Conservation (phyloP, 768 basidiomycete genomes). For the Hemileccinum impolitum region DNA sequence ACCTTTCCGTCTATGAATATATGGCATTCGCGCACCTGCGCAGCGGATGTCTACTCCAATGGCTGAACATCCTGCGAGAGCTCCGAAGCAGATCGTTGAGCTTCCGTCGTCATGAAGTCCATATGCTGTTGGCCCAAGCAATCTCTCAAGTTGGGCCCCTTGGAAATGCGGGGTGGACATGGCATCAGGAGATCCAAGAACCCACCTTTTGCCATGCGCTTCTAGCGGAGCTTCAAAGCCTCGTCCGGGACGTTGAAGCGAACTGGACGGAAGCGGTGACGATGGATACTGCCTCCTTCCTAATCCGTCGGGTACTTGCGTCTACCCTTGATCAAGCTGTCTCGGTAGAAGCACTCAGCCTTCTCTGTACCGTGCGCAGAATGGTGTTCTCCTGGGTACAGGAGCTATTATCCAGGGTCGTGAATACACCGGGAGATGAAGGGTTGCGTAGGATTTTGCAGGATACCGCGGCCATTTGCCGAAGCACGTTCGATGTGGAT, state of each 20-base stretch:
- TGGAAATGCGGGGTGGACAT: slow-evolving; percentile 14
- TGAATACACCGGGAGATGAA: neutral
- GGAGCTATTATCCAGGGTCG: slow-evolving; percentile 26
- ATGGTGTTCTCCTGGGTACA: slow-evolving; percentile 35
- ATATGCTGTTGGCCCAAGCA: too few species aligned
- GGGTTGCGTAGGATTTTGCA: slow-evolving; percentile 7
- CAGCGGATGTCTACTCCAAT: slow-evolving; percentile 23
- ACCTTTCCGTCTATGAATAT: slow-evolving; percentile 43
- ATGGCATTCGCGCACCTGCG: slow-evolving; percentile 43
- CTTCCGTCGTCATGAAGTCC: too few species aligned
- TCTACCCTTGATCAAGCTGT: slow-evolving; percentile 15
- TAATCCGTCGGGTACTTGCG: slow-evolving; percentile 36
- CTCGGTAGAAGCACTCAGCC: slow-evolving; percentile 12
- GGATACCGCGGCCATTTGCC: slow-evolving; percentile 20
- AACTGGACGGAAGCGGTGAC: slow-evolving; percentile 40
- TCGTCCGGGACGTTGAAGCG: slow-evolving; percentile 31
- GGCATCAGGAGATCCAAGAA: slow-evolving; percentile 38
- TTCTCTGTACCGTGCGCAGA: slow-evolving; percentile 31
- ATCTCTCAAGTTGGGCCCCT: too few species aligned
- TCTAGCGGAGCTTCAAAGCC: slow-evolving; percentile 30
- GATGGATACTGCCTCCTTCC: slow-evolving; percentile 29
- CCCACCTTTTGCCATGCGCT: too few species aligned
- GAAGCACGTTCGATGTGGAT: slow-evolving; percentile 31
- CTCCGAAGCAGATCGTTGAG: too few species aligned
- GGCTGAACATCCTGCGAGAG: neutral